phyloP scores from a whole-genome alignment of 2,329 filamentous ascomycete species.

The Lasiodiplodia hormozganensis region DNA sequence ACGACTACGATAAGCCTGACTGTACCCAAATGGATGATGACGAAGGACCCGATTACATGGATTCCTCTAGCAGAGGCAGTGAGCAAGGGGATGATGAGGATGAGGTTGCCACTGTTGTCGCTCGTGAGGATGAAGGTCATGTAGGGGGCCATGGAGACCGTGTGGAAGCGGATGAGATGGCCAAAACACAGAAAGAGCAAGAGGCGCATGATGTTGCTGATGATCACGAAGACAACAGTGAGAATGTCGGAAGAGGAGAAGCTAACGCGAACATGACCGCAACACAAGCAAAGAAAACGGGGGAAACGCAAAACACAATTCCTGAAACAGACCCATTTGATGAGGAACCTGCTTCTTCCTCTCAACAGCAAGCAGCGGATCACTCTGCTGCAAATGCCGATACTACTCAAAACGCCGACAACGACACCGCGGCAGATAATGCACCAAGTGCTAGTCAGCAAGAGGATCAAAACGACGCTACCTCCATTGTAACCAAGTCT shows the following conservation, averaged over 20 bases:
- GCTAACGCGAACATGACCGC: too few species aligned
- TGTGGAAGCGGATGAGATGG: not conserved
- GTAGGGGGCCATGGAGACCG: not conserved
- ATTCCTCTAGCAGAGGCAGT: conserved; percentile 6
- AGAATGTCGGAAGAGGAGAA: not conserved
- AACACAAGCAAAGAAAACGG: not conserved
- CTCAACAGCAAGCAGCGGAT: not conserved
- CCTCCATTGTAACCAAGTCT: not conserved
- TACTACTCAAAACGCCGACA: not conserved
- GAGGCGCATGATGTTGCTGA: not conserved
- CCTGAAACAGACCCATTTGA: conserved; percentile 18
- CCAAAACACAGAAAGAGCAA: not conserved
- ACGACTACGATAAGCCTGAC: conserved; percentile 29
- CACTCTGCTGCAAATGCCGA: not conserved
- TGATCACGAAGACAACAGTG: not conserved
- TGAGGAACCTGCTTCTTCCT: not conserved
- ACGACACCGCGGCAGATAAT: not conserved
- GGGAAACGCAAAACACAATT: conserved; percentile 14
- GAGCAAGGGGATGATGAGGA: conserved; percentile 7
- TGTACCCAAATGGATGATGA: conserved; percentile 17
- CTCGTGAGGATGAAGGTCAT: not conserved
- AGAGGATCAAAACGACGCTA: not conserved
- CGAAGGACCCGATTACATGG: conserved; percentile 15
- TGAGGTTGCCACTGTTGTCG: not conserved
- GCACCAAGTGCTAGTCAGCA: not conserved